These are phyloP conservation scores for Talaromyces sp. DNA, from an alignment of 2,329 filamentous ascomycete genomes.

Conservation along the genomic window DNA sequence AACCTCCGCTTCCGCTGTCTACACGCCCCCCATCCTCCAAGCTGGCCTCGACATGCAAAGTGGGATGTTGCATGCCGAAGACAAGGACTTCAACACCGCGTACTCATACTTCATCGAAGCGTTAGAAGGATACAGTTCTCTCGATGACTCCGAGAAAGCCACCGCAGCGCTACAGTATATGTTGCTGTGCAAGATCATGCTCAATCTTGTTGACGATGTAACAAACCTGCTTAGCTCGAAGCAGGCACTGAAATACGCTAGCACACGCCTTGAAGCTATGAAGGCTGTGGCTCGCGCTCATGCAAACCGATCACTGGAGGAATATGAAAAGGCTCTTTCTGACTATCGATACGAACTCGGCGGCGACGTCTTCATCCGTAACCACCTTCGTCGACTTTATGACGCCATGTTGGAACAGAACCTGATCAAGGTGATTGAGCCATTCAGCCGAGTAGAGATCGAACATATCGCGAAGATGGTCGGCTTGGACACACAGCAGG, in stretches of 20 bases:
- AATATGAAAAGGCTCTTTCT: slow-evolving; percentile 90
- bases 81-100: slow-evolving; percentile 97
- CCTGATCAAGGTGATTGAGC: slow-evolving; percentile 98
- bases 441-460: slow-evolving; percentile 95
- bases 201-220: slow-evolving; percentile 94
- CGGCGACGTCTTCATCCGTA: slow-evolving; percentile 91
- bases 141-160: slow-evolving; percentile 83
- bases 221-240: slow-evolving; percentile 92
- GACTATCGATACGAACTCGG: slow-evolving; percentile 91
- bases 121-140: slow-evolving; percentile 89
- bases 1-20: slow-evolving; percentile 93
- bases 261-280: slow-evolving; percentile 96
- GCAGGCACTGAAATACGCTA: slow-evolving; percentile 93
- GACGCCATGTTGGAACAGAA: slow-evolving; percentile 99
- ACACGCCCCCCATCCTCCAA: slow-evolving; percentile 91
- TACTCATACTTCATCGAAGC: slow-evolving; percentile 99
- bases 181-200: slow-evolving; percentile 99
- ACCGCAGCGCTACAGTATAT: slow-evolving; percentile 98
- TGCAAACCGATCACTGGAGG: slow-evolving; percentile 88
- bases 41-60: slow-evolving; percentile 98
- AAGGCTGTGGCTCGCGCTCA: slow-evolving; percentile 96
- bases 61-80: slow-evolving; percentile 96
- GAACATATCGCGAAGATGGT: slow-evolving; percentile 97
- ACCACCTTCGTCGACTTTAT: slow-evolving; percentile 91
- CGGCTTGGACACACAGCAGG: slow-evolving; percentile 88